Evolutionary conservation across 2,329 filamentous ascomycete species (phyloP).

Genomic region (Cyphellophora europaea): DNA sequence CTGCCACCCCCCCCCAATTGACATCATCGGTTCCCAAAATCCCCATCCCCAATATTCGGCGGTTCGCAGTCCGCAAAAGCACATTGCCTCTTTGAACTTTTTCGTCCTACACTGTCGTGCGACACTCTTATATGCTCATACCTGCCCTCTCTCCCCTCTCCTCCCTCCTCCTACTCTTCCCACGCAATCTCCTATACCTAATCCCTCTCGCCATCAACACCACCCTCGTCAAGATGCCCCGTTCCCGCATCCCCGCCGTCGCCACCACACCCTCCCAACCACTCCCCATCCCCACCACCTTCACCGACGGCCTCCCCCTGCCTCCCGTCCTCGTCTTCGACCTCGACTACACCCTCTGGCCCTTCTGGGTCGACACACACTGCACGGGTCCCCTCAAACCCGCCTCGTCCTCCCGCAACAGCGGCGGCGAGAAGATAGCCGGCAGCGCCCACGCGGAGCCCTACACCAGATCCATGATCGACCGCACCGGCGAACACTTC

Average conservation of each 20-base stretch:
- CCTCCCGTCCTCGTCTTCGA: constrained; percentile 86
- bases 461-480: constrained; percentile 13
- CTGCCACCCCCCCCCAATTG: no score
- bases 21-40: no score
- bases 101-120: no score
- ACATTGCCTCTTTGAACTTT: no score
- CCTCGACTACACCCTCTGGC: constrained; percentile 97
- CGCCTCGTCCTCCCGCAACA: constrained; percentile 15
- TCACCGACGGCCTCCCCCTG: constrained; percentile 60
- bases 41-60: no score
- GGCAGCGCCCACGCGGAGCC: neutral
- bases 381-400: constrained; percentile 65
- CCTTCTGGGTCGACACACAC: constrained; percentile 96
- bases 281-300: constrained; percentile 34
- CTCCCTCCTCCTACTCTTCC: no score
- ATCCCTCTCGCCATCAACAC: no score
- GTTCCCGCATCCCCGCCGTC: constrained; percentile 2
- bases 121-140: no score
- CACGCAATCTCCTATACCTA: no score
- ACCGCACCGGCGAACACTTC: constrained; percentile 54
- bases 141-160: no score
- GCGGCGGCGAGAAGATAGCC: neutral
- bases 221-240: no score
- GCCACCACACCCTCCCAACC: constrained; percentile 7
- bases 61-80: no score